Conservation (phyloP, 768 basidiomycete genomes). For the Leccinum subgranulosum region DNA sequence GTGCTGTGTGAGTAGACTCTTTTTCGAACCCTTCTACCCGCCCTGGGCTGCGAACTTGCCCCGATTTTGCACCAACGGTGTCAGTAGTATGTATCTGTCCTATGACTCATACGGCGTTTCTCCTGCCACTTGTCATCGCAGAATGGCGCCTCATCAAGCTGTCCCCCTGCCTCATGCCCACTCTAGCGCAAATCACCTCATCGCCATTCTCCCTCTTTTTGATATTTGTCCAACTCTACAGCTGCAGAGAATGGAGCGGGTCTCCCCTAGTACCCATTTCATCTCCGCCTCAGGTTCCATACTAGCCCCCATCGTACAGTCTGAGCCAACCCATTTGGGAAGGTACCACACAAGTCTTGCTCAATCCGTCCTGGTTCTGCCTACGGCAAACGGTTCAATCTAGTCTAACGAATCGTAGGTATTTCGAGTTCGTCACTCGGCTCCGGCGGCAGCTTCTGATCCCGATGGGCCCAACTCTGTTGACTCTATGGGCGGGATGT, state of each 20-base stretch:
- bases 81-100: slow-evolving; percentile 2
- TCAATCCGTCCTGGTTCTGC: slow-evolving; percentile 24
- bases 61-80: slow-evolving; percentile 13
- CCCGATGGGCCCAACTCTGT: slow-evolving; percentile 7
- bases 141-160: not conserved
- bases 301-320: not conserved
- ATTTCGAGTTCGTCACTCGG: slow-evolving; percentile 10
- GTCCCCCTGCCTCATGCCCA: slow-evolving; percentile 19
- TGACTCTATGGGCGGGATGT: not conserved
- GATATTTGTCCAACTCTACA: slow-evolving; percentile 8
- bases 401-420: slow-evolving; percentile 2
- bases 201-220: slow-evolving; percentile 15
- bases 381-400: slow-evolving; percentile 18
- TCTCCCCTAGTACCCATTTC: slow-evolving; percentile 18
- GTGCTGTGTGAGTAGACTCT: not conserved
- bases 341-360: slow-evolving; percentile 10
- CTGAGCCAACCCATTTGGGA: slow-evolving; percentile 17
- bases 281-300: slow-evolving; percentile 28
- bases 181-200: slow-evolving; percentile 15
- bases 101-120: slow-evolving; percentile 16
- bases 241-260: slow-evolving; percentile 20
- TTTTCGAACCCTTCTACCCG: slow-evolving; percentile 8
- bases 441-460: slow-evolving; percentile 15
- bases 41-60: slow-evolving; percentile 4
- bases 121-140: slow-evolving; percentile 3